phyloP scores from a whole-genome alignment of 208 protist species.

The Leptomonas seymouri region DNA sequence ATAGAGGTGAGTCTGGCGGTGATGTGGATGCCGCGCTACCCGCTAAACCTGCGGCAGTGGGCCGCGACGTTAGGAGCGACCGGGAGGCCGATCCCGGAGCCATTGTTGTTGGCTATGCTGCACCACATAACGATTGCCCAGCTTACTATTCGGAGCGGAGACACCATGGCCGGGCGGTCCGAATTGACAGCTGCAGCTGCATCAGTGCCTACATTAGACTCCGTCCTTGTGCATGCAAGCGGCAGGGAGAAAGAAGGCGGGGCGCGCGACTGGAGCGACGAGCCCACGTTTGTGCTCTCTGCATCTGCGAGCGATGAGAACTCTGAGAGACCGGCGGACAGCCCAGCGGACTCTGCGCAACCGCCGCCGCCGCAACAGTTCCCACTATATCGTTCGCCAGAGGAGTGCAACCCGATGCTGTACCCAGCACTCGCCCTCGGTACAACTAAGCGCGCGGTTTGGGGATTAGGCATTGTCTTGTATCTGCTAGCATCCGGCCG shows the following conservation, averaged over 20 bases:
- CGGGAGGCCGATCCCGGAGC: slow-evolving; percentile 42
- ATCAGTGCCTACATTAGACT: slow-evolving; percentile 5
- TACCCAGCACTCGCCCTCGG: slow-evolving; percentile 7
- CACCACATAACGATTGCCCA: slow-evolving; percentile 44
- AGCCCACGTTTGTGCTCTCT: slow-evolving; percentile 42
- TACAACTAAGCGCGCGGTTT: slow-evolving; percentile 44
- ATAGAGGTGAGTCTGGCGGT: slow-evolving; percentile 45
- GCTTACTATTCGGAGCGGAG: slow-evolving; percentile 30
- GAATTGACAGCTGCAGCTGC: background rate
- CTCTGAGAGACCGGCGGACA: background rate
- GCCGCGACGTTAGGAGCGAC: slow-evolving; percentile 19
- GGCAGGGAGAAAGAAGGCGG: slow-evolving; percentile 7
- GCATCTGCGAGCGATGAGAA: slow-evolving; percentile 16
- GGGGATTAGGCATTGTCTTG: slow-evolving; percentile 60
- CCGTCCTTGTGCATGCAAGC: slow-evolving; percentile 43
- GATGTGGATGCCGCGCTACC: slow-evolving; percentile 76
- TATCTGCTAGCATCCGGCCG: slow-evolving; percentile 49
- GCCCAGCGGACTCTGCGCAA: background rate
- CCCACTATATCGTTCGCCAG: slow-evolving; percentile 14
- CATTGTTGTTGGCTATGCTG: slow-evolving; percentile 30
- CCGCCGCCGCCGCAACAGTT: background rate
- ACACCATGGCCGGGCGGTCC: background rate
- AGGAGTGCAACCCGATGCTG: slow-evolving; percentile 16
- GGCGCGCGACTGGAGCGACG: background rate
- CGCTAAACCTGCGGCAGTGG: slow-evolving; percentile 50